Percentiles rank a stretch among this genome's conserved stretches.
These are phyloP conservation scores for Calvatia gigantea DNA, from an alignment of 768 basidiomycete species.

Conservation along the genomic window DNA sequence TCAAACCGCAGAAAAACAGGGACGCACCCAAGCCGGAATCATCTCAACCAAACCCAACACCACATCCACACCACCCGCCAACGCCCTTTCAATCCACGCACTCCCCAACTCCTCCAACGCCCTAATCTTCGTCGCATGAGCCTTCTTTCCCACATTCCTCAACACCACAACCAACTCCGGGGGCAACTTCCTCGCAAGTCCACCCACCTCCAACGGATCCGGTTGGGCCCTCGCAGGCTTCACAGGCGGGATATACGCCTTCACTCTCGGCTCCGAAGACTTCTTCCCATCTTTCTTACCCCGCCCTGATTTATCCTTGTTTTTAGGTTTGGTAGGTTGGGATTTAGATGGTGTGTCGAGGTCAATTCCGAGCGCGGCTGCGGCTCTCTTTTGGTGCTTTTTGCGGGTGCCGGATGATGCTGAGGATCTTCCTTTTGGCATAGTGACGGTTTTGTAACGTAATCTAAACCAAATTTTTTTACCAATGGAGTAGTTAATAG, in stretches of 20 bases:
- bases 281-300: conserved; percentile 58
- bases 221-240: conserved; percentile 71
- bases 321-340: conserved; percentile 8
- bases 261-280: conserved; percentile 77
- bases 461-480: not conserved
- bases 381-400: conserved; percentile 89
- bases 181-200: conserved; percentile 69
- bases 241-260: conserved; percentile 83
- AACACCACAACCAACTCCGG: conserved; percentile 83
- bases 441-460: not conserved
- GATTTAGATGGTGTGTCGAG: conserved; percentile 19
- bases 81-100: conserved; percentile 59
- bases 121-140: conserved; percentile 75
- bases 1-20: not conserved
- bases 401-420: conserved; percentile 86
- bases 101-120: conserved; percentile 82
- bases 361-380: conserved; percentile 37
- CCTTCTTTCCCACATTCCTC: conserved; percentile 84
- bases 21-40: conserved; percentile 89
- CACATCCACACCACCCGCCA: conserved; percentile 22
- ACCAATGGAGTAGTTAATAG: too few species aligned
- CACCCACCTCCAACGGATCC: conserved; percentile 86
- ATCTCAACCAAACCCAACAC: conserved; percentile 48
- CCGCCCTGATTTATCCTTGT: conserved; percentile 40
- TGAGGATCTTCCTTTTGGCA: conserved; percentile 55